Percentiles rank a stretch among this genome's conserved stretches.
These are phyloP conservation scores for Cutaneotrichosporon sp. DNA, from an alignment of 1,284 basidiomycete genomes.

Conservation along the genomic window DNA sequence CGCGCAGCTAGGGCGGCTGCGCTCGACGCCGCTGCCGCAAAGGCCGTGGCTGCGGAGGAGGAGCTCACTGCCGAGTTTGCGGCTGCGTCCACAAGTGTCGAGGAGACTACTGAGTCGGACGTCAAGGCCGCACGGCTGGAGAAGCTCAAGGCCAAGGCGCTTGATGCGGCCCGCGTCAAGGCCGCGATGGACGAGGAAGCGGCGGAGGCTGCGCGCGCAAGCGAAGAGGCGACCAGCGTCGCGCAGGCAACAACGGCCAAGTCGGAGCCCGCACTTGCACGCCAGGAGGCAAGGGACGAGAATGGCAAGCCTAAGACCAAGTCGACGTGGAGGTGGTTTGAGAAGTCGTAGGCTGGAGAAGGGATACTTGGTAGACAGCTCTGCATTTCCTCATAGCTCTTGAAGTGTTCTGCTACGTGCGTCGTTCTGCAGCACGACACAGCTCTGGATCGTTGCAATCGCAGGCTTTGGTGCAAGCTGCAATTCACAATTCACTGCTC, in stretches of 20 bases:
- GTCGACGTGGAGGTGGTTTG: conserved; percentile 4
- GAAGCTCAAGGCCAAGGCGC: not conserved
- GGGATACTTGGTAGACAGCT: not conserved
- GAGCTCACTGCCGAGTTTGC: not conserved
- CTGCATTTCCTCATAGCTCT: not conserved
- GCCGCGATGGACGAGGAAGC: not conserved
- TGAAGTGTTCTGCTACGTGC: too few relatives aligned
- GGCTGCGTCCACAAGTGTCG: not conserved
- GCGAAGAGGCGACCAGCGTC: too few relatives aligned
- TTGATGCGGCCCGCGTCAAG: conserved; percentile 4
- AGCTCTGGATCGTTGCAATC: too few relatives aligned
- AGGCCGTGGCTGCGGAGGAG: not conserved
- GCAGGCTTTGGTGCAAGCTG: too few relatives aligned
- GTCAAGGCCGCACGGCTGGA: not conserved
- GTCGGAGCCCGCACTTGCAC: not conserved
- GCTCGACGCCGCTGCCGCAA: not conserved
- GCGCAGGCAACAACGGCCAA: too few relatives aligned
- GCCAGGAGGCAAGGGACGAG: not conserved
- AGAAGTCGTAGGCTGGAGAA: conserved; percentile 6
- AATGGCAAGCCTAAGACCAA: not conserved
- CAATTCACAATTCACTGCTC: too few relatives aligned
- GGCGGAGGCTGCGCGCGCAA: not conserved
- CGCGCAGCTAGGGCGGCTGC: not conserved
- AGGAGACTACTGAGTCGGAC: not conserved
- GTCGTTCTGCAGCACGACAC: too few relatives aligned